These are phyloP conservation scores for Talaromyces sp. DNA, from an alignment of 2,329 filamentous ascomycete species.

Conservation along the genomic window DNA sequence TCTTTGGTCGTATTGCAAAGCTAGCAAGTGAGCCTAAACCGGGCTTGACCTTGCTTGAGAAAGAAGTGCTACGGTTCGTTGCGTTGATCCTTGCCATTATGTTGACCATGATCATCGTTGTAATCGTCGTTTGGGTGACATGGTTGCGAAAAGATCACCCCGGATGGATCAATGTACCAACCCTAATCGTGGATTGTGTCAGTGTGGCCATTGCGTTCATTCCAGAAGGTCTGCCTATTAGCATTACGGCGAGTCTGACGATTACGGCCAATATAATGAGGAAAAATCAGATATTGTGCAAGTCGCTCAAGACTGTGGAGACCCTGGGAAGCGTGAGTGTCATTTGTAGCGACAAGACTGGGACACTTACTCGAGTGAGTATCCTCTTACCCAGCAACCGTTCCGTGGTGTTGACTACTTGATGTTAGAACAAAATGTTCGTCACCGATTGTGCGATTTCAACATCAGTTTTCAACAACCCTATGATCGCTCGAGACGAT, in stretches of 20 bases:
- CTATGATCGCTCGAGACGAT: constrained; percentile 51
- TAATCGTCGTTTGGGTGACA: constrained; percentile 64
- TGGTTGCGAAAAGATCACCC: constrained; percentile 67
- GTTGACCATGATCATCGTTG: constrained; percentile 42
- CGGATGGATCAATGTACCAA: constrained; percentile 67
- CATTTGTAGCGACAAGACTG: constrained; percentile 75
- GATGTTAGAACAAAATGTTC: constrained; percentile 62
- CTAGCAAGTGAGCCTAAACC: constrained; percentile 66
- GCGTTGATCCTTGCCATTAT: constrained; percentile 23
- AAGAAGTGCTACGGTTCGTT: constrained; percentile 67
- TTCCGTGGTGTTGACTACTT: constrained; percentile 10
- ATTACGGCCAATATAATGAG: constrained; percentile 74
- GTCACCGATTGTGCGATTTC: constrained; percentile 63
- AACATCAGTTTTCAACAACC: constrained; percentile 44
- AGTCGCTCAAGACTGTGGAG: constrained; percentile 74
- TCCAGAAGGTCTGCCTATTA: constrained; percentile 68
- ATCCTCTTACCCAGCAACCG: not conserved
- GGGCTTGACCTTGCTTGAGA: constrained; percentile 66
- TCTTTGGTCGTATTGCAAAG: constrained; percentile 72
- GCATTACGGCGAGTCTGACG: constrained; percentile 65
- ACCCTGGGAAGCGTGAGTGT: constrained; percentile 69
- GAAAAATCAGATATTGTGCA: constrained; percentile 73
- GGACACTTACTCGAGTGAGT: constrained; percentile 42
- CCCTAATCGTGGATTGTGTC: constrained; percentile 69
- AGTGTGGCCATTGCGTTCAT: constrained; percentile 72